Evolutionary conservation across 2,329 filamentous ascomycete species (phyloP).

Genomic region (Dichotomopilus funicola): DNA sequence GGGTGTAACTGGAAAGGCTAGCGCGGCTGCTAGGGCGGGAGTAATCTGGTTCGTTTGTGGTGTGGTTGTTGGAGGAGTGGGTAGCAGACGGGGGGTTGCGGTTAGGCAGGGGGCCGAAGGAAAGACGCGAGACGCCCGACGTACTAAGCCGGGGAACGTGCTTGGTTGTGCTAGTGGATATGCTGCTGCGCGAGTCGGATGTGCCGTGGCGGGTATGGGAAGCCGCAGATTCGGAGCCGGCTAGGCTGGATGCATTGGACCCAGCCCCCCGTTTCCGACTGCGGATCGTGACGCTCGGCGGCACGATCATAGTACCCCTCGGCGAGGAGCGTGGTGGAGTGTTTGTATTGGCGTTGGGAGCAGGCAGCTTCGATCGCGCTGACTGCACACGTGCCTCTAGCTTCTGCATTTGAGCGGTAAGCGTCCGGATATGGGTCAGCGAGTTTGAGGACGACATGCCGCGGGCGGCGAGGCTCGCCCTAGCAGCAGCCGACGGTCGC

Average conservation of each 20-base stretch:
- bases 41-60: constrained; percentile 33
- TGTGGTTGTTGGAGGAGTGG: constrained; percentile 10
- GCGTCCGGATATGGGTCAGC: constrained; percentile 82
- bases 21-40: constrained; percentile 70
- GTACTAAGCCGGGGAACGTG: constrained; percentile 55
- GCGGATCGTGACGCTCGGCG: constrained; percentile 57
- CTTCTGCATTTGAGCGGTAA: constrained; percentile 95
- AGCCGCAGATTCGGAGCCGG: constrained; percentile 45
- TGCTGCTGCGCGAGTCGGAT: constrained; percentile 29
- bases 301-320: constrained; percentile 43
- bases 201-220: constrained; percentile 32
- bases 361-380: constrained; percentile 84
- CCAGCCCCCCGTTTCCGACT: constrained; percentile 62
- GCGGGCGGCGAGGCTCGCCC: constrained; percentile 38
- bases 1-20: constrained; percentile 50
- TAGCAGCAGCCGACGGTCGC: constrained; percentile 9
- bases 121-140: constrained; percentile 56
- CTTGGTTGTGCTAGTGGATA: constrained; percentile 36
- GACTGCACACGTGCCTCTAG: constrained; percentile 90
- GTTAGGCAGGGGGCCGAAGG: constrained; percentile 56
- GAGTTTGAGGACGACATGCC: constrained; percentile 58
- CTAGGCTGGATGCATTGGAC: constrained; percentile 32
- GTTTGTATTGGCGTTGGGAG: constrained; percentile 57
- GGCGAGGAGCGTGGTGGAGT: constrained; percentile 81
- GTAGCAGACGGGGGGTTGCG: constrained; percentile 38